Base-by-base conservation (phyloP, 805 yeast species). In the Komagataella pastoris region DNA sequence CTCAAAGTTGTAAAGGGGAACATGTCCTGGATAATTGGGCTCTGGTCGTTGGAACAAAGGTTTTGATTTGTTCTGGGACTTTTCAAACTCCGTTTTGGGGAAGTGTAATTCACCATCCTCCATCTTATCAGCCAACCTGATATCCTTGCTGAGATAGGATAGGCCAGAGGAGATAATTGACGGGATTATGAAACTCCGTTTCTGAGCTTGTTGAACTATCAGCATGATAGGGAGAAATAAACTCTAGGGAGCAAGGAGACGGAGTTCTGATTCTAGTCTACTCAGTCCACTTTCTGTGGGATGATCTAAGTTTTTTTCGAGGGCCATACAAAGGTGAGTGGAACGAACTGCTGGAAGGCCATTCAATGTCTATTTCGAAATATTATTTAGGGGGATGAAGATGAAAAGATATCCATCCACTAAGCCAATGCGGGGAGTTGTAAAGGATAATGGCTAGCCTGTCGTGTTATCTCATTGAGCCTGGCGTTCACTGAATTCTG, bases 1-100 rank as follows among this genome's bases (percentile, higher is more conserved):
- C 61, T 91, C 97, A 51, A 76, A 61, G 1, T 62, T 53, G 56
- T 79, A 77, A 49, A 90, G 69, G 2, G 95, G 95, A 8, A 91
- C 82, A 63, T 89, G 95, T 1, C 87, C 88, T 2, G 83, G 83
- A 65, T 83, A 88, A 46, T 73, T 69, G 1, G 78, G 75, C 40
- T 57, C 61, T 1, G 68, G 64, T 52, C 83, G 62, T 44, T 58
- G 54, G 56, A 76, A 73, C 49, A 57, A 58, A 17, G 64, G 65
- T 44, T 57, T 72, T 45, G 23, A 56, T 58, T 61, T 64, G 51
- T 60, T 51, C 51, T 55, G 50, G 52, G 65, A 44, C 55, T 62
- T 58, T 57, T 66, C 59, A 58, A 64, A 58, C 49, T 57, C 57
- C 50, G 69, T 58, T 58, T 66, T 63, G 44, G 65, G 61, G 52